Evolutionary conservation across 139 green algal genomes (phyloP).

Genomic region (Pleodorina starrii): DNA sequence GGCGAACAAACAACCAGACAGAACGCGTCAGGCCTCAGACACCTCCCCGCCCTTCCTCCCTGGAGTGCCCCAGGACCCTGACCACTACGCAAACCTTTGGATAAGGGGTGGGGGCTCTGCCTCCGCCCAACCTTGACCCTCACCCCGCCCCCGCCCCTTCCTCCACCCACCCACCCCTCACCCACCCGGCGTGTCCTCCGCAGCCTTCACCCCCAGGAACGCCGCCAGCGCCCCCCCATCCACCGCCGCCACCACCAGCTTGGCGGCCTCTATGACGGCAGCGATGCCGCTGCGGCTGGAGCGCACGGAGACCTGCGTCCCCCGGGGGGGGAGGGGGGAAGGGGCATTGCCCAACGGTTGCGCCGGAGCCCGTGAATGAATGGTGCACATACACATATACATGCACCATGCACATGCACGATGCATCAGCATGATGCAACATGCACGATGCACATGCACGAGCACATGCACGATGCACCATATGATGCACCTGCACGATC

Average conservation of each 20-base stretch:
- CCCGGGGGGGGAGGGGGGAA: background rate
- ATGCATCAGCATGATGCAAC: no score
- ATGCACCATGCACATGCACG: background rate
- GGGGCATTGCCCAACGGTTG: background rate
- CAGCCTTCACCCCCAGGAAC: constrained; percentile 70
- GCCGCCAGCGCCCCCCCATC: constrained; percentile 70
- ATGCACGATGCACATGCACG: no score
- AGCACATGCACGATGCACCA: no score
- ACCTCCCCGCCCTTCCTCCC: background rate
- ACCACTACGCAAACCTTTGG: background rate
- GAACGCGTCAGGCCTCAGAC: background rate
- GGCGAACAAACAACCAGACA: no score
- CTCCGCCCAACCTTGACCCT: background rate
- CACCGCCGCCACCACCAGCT: constrained; percentile 71
- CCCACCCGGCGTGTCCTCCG: constrained; percentile 69
- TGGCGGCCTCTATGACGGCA: constrained; percentile 62
- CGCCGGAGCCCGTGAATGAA: no score
- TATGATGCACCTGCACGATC: no score
- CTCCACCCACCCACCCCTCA: background rate
- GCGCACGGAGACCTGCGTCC: background rate
- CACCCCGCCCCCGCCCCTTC: background rate
- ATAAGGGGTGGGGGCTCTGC: no score
- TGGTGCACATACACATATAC: background rate
- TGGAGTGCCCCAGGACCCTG: background rate
- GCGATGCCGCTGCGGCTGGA: background rate